Evolutionary conservation across 805 yeast genomes (phyloP), one percentile per base, ranked within the genome.

Genomic region (Starmerella roubikii): DNA sequence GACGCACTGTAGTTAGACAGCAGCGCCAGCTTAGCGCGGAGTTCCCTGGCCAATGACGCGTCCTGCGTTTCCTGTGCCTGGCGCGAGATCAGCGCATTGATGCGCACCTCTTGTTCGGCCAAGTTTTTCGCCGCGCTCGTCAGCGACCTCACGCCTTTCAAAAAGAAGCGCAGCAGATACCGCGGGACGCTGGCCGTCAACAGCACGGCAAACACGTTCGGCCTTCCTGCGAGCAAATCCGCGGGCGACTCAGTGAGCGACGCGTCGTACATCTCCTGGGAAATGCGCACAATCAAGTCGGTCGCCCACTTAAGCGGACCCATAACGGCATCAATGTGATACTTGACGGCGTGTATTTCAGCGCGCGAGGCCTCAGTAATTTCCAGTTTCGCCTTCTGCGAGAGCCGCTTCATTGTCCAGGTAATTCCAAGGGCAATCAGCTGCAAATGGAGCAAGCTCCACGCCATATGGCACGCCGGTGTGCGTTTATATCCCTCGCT

Each of bases 251-350:
- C 33, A 6, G 48, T 41, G 4, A 45, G 37, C 9, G 53, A 41
- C 0, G 55, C 54, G 30, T 52, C 35, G 28, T 54, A 56, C 40
- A 62, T 67, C 47, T 88, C 94, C 56, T 86, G 93, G 39, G 76
- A 72, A 30, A 82, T 55, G 45, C 72, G 74, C 1, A 78, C 72
- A 39, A 83, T 65, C 44, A 83, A 72, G 54, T 85, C 95, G 24
- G 83, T 69, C 48, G 82, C 70, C 95, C 96, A 88, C 50, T 83
- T 72, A 8, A 80, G 73, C 29, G 79, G 72, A 0, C 96, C 96
- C n/a, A 82, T 58, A 49, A 64, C 50, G 3, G 54, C 39, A 7
- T 46, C 37, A 20, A 55, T 35, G 36, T 56, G 57, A 35, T 41
- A 48, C 35, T 57, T 52, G 18, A 50, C 44, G n/a, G 52, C 40